phyloP scores from a whole-genome alignment of 2,329 filamentous ascomycete species.

The Fusarium citri region DNA sequence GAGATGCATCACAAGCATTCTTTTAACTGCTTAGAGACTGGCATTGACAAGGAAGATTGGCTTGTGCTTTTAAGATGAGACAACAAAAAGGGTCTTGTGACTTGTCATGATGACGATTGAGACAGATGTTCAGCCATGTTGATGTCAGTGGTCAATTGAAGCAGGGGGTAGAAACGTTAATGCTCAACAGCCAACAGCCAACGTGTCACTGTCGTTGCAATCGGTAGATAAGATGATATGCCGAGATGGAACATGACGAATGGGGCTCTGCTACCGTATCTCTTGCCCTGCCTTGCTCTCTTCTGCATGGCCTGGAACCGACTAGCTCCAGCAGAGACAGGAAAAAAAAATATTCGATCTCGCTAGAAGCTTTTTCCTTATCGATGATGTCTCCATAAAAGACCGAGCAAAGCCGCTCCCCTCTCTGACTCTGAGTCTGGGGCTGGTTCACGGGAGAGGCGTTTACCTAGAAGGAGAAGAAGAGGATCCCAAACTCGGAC shows the following conservation, averaged over 20 bases:
- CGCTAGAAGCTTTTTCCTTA: conserved; percentile 33
- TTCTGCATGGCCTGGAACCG: conserved; percentile 18
- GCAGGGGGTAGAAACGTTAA: not conserved
- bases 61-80: conserved; percentile 19
- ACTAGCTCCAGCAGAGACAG: not conserved
- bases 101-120: conserved; percentile 20
- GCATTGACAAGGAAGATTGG: conserved; percentile 3
- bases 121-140: not conserved
- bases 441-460: conserved; percentile 32
- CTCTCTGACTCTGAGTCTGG: conserved; percentile 27
- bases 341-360: conserved; percentile 20
- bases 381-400: conserved; percentile 36
- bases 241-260: conserved; percentile 37
- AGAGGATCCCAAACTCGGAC: conserved; percentile 17
- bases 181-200: not conserved
- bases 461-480: conserved; percentile 28
- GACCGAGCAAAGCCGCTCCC: conserved; percentile 40
- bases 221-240: conserved; percentile 34
- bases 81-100: conserved; percentile 20
- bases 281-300: not conserved
- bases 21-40: conserved; percentile 22
- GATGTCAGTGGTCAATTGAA: not conserved
- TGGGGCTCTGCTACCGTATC: conserved; percentile 33
- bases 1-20: conserved; percentile 29
- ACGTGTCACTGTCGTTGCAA: not conserved